Evolutionary conservation across 306 rosid genomes (phyloP).

Genomic region (Myrica gale): DNA sequence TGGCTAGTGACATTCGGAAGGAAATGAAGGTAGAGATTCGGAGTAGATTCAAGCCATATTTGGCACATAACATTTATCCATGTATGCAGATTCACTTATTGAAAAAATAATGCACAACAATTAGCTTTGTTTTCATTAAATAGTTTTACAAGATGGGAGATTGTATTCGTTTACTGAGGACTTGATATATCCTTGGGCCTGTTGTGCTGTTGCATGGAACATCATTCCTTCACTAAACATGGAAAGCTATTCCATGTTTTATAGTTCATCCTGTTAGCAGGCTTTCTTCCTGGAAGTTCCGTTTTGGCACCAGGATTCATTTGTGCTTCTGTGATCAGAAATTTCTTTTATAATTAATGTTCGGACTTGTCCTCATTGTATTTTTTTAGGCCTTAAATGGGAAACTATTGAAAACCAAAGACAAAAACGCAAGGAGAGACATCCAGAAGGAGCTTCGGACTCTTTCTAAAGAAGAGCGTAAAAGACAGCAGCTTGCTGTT

Average conservation of each 20-base stretch:
- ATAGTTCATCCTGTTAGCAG: background rate
- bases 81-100: slow-evolving; percentile 16
- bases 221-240: background rate
- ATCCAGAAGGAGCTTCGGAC: slow-evolving; percentile 91
- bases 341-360: slow-evolving; percentile 18
- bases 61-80: slow-evolving; percentile 4
- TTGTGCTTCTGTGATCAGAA: slow-evolving; percentile 3
- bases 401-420: slow-evolving; percentile 88
- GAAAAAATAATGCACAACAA: background rate
- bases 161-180: background rate
- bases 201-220: background rate
- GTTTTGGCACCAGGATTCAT: background rate
- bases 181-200: slow-evolving; percentile 8
- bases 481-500: slow-evolving; percentile 95
- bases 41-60: slow-evolving; percentile 13
- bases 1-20: slow-evolving; percentile 97
- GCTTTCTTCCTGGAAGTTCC: background rate
- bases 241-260: background rate
- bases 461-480: slow-evolving; percentile 93
- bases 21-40: slow-evolving; percentile 82
- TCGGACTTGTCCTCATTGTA: slow-evolving; percentile 13
- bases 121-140: background rate
- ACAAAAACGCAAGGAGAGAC: slow-evolving; percentile 72
- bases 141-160: background rate
- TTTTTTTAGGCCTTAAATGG: slow-evolving; percentile 78